phyloP scores from a whole-genome alignment of 2,329 filamentous ascomycete species.

The Bretziella fagacearum region DNA sequence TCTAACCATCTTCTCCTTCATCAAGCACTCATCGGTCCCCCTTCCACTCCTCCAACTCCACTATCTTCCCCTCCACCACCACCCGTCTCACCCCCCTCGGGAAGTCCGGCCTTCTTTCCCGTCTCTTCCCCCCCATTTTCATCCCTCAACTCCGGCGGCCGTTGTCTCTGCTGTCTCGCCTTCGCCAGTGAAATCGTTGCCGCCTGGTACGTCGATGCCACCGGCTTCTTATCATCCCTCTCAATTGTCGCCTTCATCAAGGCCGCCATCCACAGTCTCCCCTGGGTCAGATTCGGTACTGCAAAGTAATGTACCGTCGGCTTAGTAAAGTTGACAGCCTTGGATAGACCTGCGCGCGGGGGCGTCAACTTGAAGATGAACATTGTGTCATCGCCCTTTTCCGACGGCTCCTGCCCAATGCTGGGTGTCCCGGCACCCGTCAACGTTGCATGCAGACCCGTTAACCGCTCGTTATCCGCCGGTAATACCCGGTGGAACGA shows the following conservation, averaged over 20 bases:
- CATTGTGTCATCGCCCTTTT: slow-evolving; percentile 49
- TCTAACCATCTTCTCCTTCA: not conserved
- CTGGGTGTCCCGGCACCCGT: slow-evolving; percentile 63
- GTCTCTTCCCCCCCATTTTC: slow-evolving; percentile 30
- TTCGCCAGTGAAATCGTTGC: slow-evolving; percentile 89
- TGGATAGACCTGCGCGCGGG: slow-evolving; percentile 68
- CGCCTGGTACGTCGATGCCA: slow-evolving; percentile 88
- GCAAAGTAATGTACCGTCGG: slow-evolving; percentile 96
- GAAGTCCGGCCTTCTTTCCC: not conserved
- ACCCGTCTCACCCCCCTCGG: not conserved
- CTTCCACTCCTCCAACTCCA: slow-evolving; percentile 24
- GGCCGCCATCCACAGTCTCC: slow-evolving; percentile 93
- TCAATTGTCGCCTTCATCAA: slow-evolving; percentile 98
- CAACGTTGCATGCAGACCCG: slow-evolving; percentile 77
- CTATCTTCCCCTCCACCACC: slow-evolving; percentile 21
- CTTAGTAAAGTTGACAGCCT: slow-evolving; percentile 93
- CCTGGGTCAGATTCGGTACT: slow-evolving; percentile 74
- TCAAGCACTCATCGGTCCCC: slow-evolving; percentile 19
- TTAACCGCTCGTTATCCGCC: slow-evolving; percentile 78
- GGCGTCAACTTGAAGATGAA: slow-evolving; percentile 98
- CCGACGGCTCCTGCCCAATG: slow-evolving; percentile 21
- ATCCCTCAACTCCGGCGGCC: slow-evolving; percentile 76
- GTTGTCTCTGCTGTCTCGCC: slow-evolving; percentile 70
- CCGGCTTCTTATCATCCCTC: slow-evolving; percentile 60
- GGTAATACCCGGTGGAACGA: slow-evolving; percentile 94